These are phyloP conservation scores for Globisporangium viniferum DNA, from an alignment of 352 stramenopile species.

Conservation along the genomic window DNA sequence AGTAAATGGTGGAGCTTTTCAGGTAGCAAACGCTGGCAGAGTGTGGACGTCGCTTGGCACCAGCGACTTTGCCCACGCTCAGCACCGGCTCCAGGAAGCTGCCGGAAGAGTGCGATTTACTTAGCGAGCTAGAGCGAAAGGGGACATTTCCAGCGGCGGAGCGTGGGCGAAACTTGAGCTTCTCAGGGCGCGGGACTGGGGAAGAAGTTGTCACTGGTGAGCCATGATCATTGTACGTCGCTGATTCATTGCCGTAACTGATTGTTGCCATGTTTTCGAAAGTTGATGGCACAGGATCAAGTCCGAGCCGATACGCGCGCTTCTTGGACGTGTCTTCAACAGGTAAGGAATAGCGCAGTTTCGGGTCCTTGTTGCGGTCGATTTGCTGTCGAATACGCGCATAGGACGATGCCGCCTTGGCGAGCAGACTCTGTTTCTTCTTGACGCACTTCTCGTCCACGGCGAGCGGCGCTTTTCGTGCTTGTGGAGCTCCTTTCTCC, in stretches of 20 bases:
- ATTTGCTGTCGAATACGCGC: conserved; percentile 27
- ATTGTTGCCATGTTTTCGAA: conserved; percentile 5
- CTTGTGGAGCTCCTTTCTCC: conserved; percentile 6
- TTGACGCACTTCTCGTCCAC: conserved; percentile 25
- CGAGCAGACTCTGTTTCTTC: conserved; percentile 30
- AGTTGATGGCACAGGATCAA: conserved; percentile 37
- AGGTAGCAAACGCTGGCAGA: conserved; percentile 59
- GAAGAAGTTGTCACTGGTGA: not conserved
- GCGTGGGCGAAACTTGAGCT: conserved; percentile 30
- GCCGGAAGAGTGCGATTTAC: not conserved
- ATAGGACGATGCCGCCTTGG: conserved; percentile 27
- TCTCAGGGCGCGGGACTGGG: not conserved
- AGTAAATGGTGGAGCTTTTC: conserved; percentile 52
- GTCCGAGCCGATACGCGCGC: conserved; percentile 51
- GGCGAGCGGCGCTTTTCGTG: conserved; percentile 17
- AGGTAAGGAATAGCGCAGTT: conserved; percentile 44
- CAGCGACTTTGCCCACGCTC: conserved; percentile 38
- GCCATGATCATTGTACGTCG: not conserved
- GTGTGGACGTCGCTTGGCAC: conserved; percentile 41
- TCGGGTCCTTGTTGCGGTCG: conserved; percentile 36
- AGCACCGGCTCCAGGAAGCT: conserved; percentile 2
- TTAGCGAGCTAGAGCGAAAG: conserved; percentile 3
- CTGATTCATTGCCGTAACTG: not conserved
- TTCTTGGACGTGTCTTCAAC: conserved; percentile 35
- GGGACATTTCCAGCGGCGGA: conserved; percentile 26